phyloP scores from a whole-genome alignment of 1,284 basidiomycete species.

The Leccinum angustisporum region DNA sequence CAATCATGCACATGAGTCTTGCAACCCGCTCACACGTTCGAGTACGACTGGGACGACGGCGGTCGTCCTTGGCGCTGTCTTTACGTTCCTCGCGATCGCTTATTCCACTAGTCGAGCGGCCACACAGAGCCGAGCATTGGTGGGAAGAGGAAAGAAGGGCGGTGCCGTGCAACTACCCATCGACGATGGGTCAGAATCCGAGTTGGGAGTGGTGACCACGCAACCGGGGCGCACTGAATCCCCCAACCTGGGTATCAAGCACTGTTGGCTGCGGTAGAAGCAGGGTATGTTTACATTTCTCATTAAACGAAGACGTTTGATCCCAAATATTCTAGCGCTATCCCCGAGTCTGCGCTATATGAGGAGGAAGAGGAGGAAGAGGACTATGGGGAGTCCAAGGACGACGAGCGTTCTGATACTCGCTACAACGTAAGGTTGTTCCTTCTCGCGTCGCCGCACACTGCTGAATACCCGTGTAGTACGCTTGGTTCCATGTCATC shows the following conservation, averaged over 20 bases:
- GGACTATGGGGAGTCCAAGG: constrained; percentile 66
- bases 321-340: constrained; percentile 52
- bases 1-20: constrained; percentile 82
- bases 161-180: constrained; percentile 64
- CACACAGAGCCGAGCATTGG: constrained; percentile 89
- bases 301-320: not conserved
- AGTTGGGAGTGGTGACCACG: constrained; percentile 74
- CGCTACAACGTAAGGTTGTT: not conserved
- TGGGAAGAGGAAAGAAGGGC: constrained; percentile 67
- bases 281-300: constrained; percentile 56
- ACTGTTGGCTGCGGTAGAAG: constrained; percentile 92
- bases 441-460: not conserved
- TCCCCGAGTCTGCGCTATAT: constrained; percentile 90
- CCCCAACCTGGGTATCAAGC: constrained; percentile 84
- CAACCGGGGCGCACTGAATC: constrained; percentile 88
- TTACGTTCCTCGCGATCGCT: constrained; percentile 97
- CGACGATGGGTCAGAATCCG: constrained; percentile 56
- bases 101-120: constrained; percentile 97
- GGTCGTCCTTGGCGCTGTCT: constrained; percentile 87
- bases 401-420: constrained; percentile 94
- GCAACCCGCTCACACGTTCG: constrained; percentile 83
- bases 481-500: constrained; percentile 98
- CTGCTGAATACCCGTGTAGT: constrained; percentile 47
- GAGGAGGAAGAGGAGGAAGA: constrained; percentile 76
- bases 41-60: constrained; percentile 83